phyloP scores from a whole-genome alignment of 73 alveolate species.

The Breviolum minutum region DNA sequence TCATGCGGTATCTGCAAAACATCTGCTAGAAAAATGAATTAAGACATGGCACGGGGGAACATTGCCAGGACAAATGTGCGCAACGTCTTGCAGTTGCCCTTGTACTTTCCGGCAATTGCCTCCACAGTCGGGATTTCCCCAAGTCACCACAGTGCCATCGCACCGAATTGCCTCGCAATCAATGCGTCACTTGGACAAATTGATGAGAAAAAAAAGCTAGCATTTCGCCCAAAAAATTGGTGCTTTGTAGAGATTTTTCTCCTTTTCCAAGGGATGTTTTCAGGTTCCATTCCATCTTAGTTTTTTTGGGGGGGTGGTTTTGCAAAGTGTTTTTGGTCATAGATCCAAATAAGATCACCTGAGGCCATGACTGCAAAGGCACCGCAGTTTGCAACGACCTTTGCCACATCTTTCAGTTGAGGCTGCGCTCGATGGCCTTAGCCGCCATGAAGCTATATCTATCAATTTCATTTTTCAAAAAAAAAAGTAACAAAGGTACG shows the following conservation, averaged over 20 bases:
- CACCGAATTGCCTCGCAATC: constrained; percentile 43
- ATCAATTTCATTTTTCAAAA: no score
- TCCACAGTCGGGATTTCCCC: constrained; percentile 45
- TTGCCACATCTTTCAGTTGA: constrained; percentile 39
- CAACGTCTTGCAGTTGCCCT: constrained; percentile 14
- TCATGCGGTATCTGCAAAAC: not conserved
- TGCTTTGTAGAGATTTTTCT: no score
- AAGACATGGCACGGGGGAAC: constrained; percentile 35
- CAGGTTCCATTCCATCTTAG: no score
- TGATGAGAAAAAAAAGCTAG: not conserved
- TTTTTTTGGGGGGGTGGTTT: no score
- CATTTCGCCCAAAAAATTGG: no score
- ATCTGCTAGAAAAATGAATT: not conserved
- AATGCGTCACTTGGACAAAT: no score
- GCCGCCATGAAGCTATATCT: not conserved
- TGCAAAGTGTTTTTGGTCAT: not conserved
- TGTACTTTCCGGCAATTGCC: constrained; percentile 53
- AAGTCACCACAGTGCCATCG: constrained; percentile 82
- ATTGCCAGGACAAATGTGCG: constrained; percentile 44
- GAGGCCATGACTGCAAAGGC: constrained; percentile 17
- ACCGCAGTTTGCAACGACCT: constrained; percentile 43
- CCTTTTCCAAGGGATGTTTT: no score
- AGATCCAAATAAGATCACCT: no score
- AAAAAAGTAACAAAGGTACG: no score
- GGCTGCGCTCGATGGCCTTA: constrained; percentile 14